Evolutionary conservation across 345 rosid genomes (phyloP).

Genomic region (Raphanus sativus): DNA sequence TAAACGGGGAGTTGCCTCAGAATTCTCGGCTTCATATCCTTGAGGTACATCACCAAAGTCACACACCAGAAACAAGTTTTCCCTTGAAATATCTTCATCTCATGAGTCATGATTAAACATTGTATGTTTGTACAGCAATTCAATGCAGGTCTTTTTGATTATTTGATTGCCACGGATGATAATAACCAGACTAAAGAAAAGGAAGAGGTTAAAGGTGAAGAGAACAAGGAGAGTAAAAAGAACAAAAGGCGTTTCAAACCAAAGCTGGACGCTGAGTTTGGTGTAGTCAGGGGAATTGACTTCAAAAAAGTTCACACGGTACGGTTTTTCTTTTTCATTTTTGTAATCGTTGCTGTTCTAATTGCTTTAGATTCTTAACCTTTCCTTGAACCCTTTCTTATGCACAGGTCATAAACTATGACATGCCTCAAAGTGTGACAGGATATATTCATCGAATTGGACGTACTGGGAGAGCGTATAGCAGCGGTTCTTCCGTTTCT

Average conservation of each 20-base stretch:
- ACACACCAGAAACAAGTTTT: neutral
- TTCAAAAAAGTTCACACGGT: slow-evolving; percentile 92
- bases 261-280: slow-evolving; percentile 79
- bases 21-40: slow-evolving; percentile 96
- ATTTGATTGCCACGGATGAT: slow-evolving; percentile 85
- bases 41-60: slow-evolving; percentile 55
- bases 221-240: slow-evolving; percentile 44
- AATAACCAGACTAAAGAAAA: slow-evolving; percentile 56
- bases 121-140: slow-evolving; percentile 62
- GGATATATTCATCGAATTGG: slow-evolving; percentile 96
- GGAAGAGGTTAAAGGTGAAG: slow-evolving; percentile 39
- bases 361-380: neutral
- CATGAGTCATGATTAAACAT: neutral
- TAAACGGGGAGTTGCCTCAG: slow-evolving; percentile 89
- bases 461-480: slow-evolving; percentile 90
- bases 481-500: slow-evolving; percentile 67
- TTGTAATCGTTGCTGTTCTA: neutral
- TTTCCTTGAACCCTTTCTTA: neutral
- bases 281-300: slow-evolving; percentile 94
- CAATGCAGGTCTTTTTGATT: slow-evolving; percentile 93
- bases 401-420: slow-evolving; percentile 78
- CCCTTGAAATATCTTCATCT: neutral
- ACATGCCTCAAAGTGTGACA: slow-evolving; percentile 68
- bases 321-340: neutral
- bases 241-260: slow-evolving; percentile 51